Evolutionary conservation across 352 stramenopile genomes (phyloP), one percentile per base, ranked within the genome.

Genomic region (Phytophthora nicotianae): DNA sequence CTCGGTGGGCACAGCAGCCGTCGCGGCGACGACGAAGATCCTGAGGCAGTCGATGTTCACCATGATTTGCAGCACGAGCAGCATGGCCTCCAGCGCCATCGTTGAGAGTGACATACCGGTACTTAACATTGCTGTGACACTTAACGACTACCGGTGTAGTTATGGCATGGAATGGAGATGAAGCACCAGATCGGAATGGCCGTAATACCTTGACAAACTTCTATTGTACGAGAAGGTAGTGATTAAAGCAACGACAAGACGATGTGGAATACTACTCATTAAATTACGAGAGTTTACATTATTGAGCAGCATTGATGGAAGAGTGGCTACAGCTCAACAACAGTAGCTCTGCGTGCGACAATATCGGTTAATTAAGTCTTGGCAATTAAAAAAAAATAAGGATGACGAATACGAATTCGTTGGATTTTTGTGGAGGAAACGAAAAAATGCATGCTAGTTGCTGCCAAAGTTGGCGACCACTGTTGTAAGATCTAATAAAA

Each of bases 41-140:
- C 27, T 21, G 13, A 64, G 56, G 27, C 46, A 58, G 14, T 45
- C 13, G 27, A 16, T 16, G 19, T 35, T 46, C 19, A 55, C 7
- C 23, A 62, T n/a, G 45, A 57, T 45, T 29, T 57, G 46, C 35
- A 57, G 8, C 20, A 43, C 14, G 35, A 63, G 35, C 10, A 51
- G 2, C 8, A 51, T 45, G 17, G 17, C 26, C 10, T 64, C 46
- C 4, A 57, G 5, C 10, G 46, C 37, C 35, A 38, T 46, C 29
- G 8, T 27, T 27, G 37, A 37, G 10, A 48, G 20, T 13, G 32
- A 40, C 8, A 53, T 40, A 40, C 21, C 19, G 16, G 32, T 29
- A 16, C 16, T 43, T 13, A 3, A 24, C 2, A n/a, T 21, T 29
- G 21, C 16, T 17, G 24, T 11, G 11, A 10, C 20, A 23, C 8